Conservation (phyloP, 805 yeast species). For the Wickerhamomyces sydowiorum region DNA sequence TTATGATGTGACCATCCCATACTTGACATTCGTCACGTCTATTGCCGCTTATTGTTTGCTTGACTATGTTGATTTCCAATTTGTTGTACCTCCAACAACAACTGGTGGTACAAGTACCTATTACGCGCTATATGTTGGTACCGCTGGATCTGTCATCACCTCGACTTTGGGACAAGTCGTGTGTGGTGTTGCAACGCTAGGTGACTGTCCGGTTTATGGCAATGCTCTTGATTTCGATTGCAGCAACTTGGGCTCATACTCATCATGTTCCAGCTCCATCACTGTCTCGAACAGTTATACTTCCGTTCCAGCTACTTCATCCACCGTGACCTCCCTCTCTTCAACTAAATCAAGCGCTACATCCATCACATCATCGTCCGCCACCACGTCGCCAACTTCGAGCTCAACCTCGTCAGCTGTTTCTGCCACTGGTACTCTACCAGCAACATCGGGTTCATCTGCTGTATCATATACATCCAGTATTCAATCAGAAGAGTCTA, state of each 20-base stretch:
- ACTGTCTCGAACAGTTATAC: neutral
- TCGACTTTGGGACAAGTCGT: neutral
- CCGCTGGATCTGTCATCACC: neutral
- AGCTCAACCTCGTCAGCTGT: slow-evolving; percentile 7
- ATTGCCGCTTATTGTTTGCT: too few relatives aligned
- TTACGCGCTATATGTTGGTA: neutral
- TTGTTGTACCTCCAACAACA: too few relatives aligned
- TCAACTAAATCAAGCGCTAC: neutral
- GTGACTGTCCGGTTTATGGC: neutral
- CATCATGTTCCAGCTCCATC: neutral
- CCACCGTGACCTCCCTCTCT: neutral
- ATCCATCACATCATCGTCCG: neutral
- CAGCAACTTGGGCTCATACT: neutral
- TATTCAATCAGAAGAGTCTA: too few relatives aligned
- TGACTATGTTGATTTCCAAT: too few relatives aligned
- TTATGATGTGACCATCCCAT: too few relatives aligned
- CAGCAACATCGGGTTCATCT: slow-evolving; percentile 12
- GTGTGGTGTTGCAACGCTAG: neutral
- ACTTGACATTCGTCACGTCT: too few relatives aligned
- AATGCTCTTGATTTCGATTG: neutral
- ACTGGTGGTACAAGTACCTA: neutral
- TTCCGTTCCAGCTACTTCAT: neutral
- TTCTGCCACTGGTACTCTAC: neutral
- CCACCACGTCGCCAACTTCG: slow-evolving; percentile 5
- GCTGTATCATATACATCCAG: too few relatives aligned